Base-by-base conservation (phyloP, 805 yeast species). In the Lachancea nothofagi region DNA sequence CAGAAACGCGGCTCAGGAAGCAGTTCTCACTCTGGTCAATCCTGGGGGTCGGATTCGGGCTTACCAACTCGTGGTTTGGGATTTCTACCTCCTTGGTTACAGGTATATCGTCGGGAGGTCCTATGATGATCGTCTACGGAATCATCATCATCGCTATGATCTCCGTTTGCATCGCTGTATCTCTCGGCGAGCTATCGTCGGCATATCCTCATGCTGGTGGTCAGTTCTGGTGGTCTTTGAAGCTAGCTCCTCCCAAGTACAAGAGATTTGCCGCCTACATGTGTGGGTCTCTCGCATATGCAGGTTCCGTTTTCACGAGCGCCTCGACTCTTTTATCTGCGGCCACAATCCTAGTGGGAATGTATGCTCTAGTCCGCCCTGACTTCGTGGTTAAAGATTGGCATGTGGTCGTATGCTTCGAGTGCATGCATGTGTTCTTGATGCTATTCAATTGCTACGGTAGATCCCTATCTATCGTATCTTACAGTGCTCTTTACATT, bases 191-290 rank as follows among this genome's bases (percentile, higher is more conserved):
- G 52, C 54, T 77, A 44, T 69, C 77, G 2, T 69, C 75, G 30
- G 77, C 80, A 2, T 71, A 69, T 55, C 81, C 81, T 3, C 72
- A 72, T 45, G 78, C 81, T n/a, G 82, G 80, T 36, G 82, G 81
- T 15, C 82, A 76, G 50, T 76, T 74, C 51, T 75, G 69, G 51
- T 77, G 83, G 82, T 71, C 81, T 3, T 64, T 69, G 56, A 67
- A 72, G 34, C 54, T 77, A 42, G 80, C 81, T 5, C 80, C 79
- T 7, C 67, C 66, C 38, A 55, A 54, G 38, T 48, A 59, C 38
- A 58, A 51, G 46, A 50, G 68, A 17, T 72, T 76, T 41, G 65
- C 69, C 29, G 77, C 83, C 2, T 79, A 75, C 49, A 42, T 75
- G 56, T 76, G 83, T 51, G 85, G 83, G 10, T 73, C 80, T 6